Evolutionary conservation across 2,329 filamentous ascomycete species (phyloP), one percentile per base, ranked within the genome.

Genomic region (Aspergillus pseudoglaucus): DNA sequence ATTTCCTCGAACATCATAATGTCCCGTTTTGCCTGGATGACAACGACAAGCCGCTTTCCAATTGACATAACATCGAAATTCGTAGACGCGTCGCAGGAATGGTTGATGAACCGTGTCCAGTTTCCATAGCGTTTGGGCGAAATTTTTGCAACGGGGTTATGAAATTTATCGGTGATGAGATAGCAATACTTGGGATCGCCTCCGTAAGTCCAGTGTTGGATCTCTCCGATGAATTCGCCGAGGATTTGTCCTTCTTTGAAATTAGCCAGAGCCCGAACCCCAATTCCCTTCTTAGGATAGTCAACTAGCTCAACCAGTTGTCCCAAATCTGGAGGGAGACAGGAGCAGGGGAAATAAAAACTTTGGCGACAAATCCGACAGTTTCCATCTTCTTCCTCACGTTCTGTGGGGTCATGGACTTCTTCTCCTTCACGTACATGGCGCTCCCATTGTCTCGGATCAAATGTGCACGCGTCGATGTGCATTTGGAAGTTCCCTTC

Each of bases 31-130:
- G 55, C 58, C 43, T 53, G 42, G 12, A 67, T 45, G 3, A 53
- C 52, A 20, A 59, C 57, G 4, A 53, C 46, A 4, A 45, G 46
- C 12, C 49, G 44, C 4, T 56, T 43, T 9, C 66, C 66, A 17
- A 62, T 45, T 0, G 54, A 48, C 18, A 47, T 44, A 2, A 14
- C 15, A 1, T 6, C 6, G 41, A 65, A 68, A 2, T 15, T 6
- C 2, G 53, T 56, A 10, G 47, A 49, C 10, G 65, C 33, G 2
- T 63, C 52, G 51, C 67, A 70, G 1, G 63, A 67, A 44, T 69
- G 67, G 44, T 65, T 69, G 30, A 66, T 54, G 38, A 58, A 70
- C 14, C 67, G 59, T 4, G 64, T 66, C 53, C 65, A 69, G 41
- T 65, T 67, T 6, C 65, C 65, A 43, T 50, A 52, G 4, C 42